These are phyloP conservation scores for Magnaporthiopsis rhizophila DNA, from an alignment of 2,329 filamentous ascomycete genomes.

Conservation along the genomic window DNA sequence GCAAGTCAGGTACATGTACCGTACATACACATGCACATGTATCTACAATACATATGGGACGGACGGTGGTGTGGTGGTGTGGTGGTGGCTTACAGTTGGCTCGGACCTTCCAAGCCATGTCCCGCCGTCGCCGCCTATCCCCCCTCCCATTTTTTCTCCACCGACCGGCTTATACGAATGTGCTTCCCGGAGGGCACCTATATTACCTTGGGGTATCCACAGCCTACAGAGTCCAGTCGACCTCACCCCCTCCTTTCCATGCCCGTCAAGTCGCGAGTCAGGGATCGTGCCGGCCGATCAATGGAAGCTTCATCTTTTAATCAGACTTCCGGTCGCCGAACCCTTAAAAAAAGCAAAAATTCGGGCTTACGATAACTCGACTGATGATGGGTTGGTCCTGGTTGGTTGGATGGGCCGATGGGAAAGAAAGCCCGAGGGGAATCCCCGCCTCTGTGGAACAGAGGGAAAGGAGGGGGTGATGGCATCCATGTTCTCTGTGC, in stretches of 20 bases:
- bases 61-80: not conserved
- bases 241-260: not conserved
- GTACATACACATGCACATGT: not conserved
- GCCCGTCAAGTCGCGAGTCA: not conserved
- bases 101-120: not conserved
- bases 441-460: no score
- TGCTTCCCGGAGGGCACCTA: not conserved
- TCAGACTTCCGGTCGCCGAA: not conserved
- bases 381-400: not conserved
- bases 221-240: no score
- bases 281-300: not conserved
- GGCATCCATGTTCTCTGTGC: not conserved
- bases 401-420: not conserved
- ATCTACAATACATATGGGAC: not conserved
- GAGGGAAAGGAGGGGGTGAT: no score
- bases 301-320: not conserved
- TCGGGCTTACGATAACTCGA: not conserved
- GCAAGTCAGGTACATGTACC: not conserved
- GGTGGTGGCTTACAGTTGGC: not conserved
- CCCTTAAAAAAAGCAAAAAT: not conserved
- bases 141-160: no score
- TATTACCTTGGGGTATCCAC: no score
- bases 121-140: no score
- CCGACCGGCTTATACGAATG: not conserved
- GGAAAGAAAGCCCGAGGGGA: not conserved